Base-by-base conservation (phyloP, 2,329 filamentous ascomycete species). In the Drechslerella coelobrocha region DNA sequence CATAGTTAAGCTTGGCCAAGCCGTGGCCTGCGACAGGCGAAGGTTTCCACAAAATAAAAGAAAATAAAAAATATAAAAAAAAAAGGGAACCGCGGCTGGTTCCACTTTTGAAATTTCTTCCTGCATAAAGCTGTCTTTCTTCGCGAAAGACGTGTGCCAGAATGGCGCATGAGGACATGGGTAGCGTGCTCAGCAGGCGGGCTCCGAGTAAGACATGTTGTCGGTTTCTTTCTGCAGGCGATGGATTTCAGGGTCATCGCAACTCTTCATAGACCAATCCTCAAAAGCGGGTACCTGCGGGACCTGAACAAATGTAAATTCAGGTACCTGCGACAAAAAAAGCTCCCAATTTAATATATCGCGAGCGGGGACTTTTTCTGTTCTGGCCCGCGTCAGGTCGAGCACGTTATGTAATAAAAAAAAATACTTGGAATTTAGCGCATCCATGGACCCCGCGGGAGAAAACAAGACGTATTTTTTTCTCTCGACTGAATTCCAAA, bases 141-240 rank as follows among this genome's bases (percentile, higher is more conserved):
- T 63, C 53, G 66, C 66, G 66, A 71, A 51, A 37, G 31, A 45
- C 39, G 59, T 63, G 66, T 71, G 54, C 66, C 66, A 71, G 66
- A 71, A 71, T 71, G 66, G 66, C 66, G 66, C 66, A 63, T 39
- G 45, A 31, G 21, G 53, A 24, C 53, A 61, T 26, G 47, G 45
- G 12, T 45, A 19, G 5, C 21, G 17, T 21, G 17, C 19, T 45
- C 59, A 34, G 48, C 19, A 37, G 54, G 45, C 59, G 66, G 59
- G 47, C 56, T 63, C 41, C 41, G 41, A 45, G 59, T 71, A 63
- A 71, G 66, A 71, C 66, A 71, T 50, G 51, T 60, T 54, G 29
- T 29, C 34, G 50, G 54, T 68, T 61, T 53, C 48, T 56, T 48
- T 53, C 61, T 53, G 57, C 43, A 47, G 55, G 51, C 51, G 55